A percentile compares a stretch with the other conserved stretches of the same genome.
phyloP scores from a whole-genome alignment of 2,329 filamentous ascomycete genomes.

The Epichloe festucae region DNA sequence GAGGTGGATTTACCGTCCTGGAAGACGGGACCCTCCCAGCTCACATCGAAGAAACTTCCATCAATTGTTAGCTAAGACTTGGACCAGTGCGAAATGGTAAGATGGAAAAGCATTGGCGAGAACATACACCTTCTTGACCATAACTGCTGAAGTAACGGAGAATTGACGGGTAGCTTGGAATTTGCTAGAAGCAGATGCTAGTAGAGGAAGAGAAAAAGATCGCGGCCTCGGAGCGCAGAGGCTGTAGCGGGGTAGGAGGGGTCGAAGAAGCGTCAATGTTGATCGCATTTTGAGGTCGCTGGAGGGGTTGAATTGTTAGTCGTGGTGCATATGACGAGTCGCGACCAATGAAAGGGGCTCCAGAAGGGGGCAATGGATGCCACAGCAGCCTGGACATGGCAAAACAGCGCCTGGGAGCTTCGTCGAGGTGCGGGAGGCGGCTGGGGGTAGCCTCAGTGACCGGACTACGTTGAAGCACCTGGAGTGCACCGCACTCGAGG shows the following conservation, averaged over 20 bases:
- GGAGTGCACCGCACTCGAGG: too few relatives aligned
- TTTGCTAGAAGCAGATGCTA: conserved; percentile 28
- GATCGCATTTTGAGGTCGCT: conserved; percentile 32
- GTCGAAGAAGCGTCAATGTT: conserved; percentile 25
- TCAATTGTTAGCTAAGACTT: background rate
- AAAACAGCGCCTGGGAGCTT: background rate
- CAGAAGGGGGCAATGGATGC: background rate
- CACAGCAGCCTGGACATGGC: too few relatives aligned
- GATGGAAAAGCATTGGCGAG: conserved; percentile 6
- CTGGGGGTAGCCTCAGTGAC: background rate
- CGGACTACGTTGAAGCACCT: too few relatives aligned
- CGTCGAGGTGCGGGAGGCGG: background rate
- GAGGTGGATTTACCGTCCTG: conserved; percentile 43
- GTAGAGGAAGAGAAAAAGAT: conserved; percentile 29
- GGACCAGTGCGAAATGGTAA: background rate
- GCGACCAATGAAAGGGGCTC: conserved; percentile 3
- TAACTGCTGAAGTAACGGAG: conserved; percentile 50
- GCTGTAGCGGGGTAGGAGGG: conserved; percentile 34
- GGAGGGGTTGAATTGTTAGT: conserved; percentile 29
- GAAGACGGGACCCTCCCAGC: conserved; percentile 61
- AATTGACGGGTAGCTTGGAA: conserved; percentile 30
- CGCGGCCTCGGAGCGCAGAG: conserved; percentile 25
- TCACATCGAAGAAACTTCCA: conserved; percentile 55
- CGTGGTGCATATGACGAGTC: conserved; percentile 8
- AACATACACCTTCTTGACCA: conserved; percentile 56